Percentiles rank a stretch among this genome's conserved stretches.
Evolutionary conservation across 1,284 basidiomycete genomes (phyloP).

Genomic region (Pseudozyma hubeiensis): DNA sequence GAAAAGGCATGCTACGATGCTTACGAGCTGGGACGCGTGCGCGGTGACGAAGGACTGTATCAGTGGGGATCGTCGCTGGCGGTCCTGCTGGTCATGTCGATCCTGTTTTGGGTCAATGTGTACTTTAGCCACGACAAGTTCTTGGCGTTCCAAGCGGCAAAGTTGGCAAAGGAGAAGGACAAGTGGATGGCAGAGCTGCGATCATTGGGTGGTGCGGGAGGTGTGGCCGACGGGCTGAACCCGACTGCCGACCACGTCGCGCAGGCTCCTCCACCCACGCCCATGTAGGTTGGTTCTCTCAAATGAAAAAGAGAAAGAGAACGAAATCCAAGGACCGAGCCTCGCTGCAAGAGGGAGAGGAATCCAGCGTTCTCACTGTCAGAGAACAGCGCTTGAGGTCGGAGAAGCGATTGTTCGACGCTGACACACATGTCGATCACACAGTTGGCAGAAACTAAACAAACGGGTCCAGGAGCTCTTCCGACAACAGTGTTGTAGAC

Average conservation of each 20-base stretch:
- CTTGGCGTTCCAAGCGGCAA: conserved; percentile 35
- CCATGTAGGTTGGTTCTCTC: not conserved
- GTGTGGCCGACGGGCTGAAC: conserved; percentile 5
- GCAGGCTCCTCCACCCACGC: conserved; percentile 12
- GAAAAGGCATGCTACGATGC: conserved; percentile 52
- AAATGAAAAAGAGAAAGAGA: too few species aligned
- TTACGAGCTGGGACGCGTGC: conserved; percentile 36
- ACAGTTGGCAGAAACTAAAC: too few species aligned
- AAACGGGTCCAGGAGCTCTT: too few species aligned
- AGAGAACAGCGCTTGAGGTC: too few species aligned
- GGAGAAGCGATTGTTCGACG: too few species aligned
- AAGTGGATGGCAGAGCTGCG: conserved; percentile 35
- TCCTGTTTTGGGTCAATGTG: conserved; percentile 44
- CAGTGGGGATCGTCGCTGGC: conserved; percentile 47
- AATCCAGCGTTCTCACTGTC: too few species aligned
- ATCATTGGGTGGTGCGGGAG: not conserved
- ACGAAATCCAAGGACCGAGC: too few species aligned
- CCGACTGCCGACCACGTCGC: conserved; percentile 13
- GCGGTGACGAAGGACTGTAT: conserved; percentile 51
- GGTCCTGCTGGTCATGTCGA: conserved; percentile 39
- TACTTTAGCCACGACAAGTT: conserved; percentile 46
- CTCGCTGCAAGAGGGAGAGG: too few species aligned
- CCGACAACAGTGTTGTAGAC: too few species aligned
- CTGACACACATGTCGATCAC: too few species aligned
- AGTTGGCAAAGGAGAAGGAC: conserved; percentile 37